Evolutionary conservation across 1,284 basidiomycete species (phyloP), one percentile per base, ranked within the genome.

Genomic region (Cryptococcus sp.): DNA sequence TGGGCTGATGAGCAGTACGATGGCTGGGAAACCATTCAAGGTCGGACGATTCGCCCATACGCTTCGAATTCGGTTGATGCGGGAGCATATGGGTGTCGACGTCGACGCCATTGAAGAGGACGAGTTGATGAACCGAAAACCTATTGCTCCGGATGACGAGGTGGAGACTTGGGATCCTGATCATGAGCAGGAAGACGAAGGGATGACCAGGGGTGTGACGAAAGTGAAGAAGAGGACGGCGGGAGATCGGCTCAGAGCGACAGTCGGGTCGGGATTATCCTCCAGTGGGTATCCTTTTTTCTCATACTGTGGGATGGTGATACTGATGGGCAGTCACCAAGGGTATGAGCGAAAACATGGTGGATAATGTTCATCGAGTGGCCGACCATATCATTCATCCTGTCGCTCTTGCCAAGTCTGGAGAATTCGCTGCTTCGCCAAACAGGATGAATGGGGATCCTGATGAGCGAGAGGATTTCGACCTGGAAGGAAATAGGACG

Each of bases 31-130:
- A 62, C 89, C 92, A 0, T 98, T 86, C 79, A 84, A 90, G 78
- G 94, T 98, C 53, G 94, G 94, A 14, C 84, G 93, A 5, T 98
- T 95, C 70, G 91, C 95, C 6, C 95, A 98, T 71, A 88, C 88
- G 2, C 79, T 99, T 23, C 85, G 94, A 10, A 78, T 98, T 43
- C 83, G 93, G 7, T 78, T 98, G 43, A 99, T 99, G 94, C 81
- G 88, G 47, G 94, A 99, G 69, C 94, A 99, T 69, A 76, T 94
- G 48, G 94, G 94, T 3, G 79, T 97, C 48, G 92, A 98, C 68
- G 92, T 97, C 22, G 94, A 99, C 66, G 81, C 82, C 7, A 77
- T 97, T 59, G 83, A 85, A 51, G 85, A 90, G 57, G 86, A 87
- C 55, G 83, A 78, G 47, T 71, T 86, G 19, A 81, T 83, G 77